Evolutionary conservation across 768 basidiomycete species (phyloP), one percentile per base, ranked within the genome.

Genomic region (Pholiota conissans): DNA sequence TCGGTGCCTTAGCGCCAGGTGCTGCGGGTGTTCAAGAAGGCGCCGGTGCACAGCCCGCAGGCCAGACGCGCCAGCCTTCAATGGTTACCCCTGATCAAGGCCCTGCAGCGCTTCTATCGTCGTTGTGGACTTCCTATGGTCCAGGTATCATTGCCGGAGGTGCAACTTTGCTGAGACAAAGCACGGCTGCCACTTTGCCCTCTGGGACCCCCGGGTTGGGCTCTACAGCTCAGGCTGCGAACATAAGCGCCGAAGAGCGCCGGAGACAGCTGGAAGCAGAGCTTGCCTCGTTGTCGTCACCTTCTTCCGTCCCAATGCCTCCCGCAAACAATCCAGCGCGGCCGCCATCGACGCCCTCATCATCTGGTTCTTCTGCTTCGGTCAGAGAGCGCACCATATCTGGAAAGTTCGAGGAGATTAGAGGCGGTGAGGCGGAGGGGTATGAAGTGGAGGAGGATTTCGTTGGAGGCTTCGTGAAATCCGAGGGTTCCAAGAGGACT

Each of bases 51-150:
- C 29, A 30, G 45, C 47, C 52, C 28, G 42, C 22, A 46, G 57
- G 11, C 48, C 54, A 50, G 55, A 55, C n/a, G 37, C 59, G 48
- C 58, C 52, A n/a, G n/a, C n/a, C n/a, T n/a, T 2, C 63, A 63
- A 50, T 59, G 76, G 1, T 76, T 78, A 3, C 84, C 84, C 0
- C 72, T 79, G 2, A 60, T 0, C 76, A 79, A 11, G 89, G 87
- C 2, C 89, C 90, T 4, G 78, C 81, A 16, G 84, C 87, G 65
- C 75, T 92, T 18, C 80, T 81, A 2, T 81, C 79, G 20, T 83
- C 82, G 0, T 74, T 94, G 14, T 93, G 91, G 91, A 77, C 78
- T n/a, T 82, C 85, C 1, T 93, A 91, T 60, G 92, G 90, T 1
- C 91, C 92, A 0, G 68, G 79, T 2, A 78, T 93, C 40, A 63